Conservation (phyloP, 495 filamentous ascomycete genomes). For the Aspergillus indologenus region DNA sequence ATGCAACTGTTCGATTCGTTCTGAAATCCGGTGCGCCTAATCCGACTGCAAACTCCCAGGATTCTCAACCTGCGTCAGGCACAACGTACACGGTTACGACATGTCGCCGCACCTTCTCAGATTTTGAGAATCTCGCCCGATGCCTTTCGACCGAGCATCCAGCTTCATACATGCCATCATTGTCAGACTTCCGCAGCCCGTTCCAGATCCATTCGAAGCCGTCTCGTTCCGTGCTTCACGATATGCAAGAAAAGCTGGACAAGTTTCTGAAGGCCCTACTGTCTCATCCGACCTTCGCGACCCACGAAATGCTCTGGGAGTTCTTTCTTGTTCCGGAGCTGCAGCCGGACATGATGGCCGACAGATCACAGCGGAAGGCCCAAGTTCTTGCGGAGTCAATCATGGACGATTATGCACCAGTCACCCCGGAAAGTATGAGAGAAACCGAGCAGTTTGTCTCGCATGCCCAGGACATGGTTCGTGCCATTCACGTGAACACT, state of each 20-base stretch:
- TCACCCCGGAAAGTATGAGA: slow-evolving; percentile 67
- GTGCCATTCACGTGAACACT: slow-evolving; percentile 76
- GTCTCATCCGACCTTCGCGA: slow-evolving; percentile 88
- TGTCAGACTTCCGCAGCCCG: slow-evolving; percentile 76
- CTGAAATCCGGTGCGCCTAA: slow-evolving; percentile 79
- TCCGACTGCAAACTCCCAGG: slow-evolving; percentile 29
- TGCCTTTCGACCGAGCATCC: slow-evolving; percentile 91
- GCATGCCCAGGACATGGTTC: slow-evolving; percentile 83
- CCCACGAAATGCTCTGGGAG: slow-evolving; percentile 98
- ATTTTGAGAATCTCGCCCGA: slow-evolving; percentile 88
- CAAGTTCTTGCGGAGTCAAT: slow-evolving; percentile 78
- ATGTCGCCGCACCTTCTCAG: slow-evolving; percentile 79
- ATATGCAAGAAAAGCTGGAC: slow-evolving; percentile 84
- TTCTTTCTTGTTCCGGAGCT: slow-evolving; percentile 97
- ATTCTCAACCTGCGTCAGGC: slow-evolving; percentile 40
- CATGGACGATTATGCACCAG: slow-evolving; percentile 78
- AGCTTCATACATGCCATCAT: slow-evolving; percentile 85
- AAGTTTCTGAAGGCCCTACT: slow-evolving; percentile 82
- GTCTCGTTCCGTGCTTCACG: slow-evolving; percentile 78
- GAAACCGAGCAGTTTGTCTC: slow-evolving; percentile 92
- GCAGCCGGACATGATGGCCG: slow-evolving; percentile 83
- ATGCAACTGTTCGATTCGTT: slow-evolving; percentile 88
- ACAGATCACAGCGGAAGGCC: slow-evolving; percentile 82
- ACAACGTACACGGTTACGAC: slow-evolving; percentile 90
- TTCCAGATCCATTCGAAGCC: slow-evolving; percentile 92